Percentiles rank a stretch among this genome's conserved stretches.
Conservation (phyloP, 306 rosid genomes). For the Prunus kanzakura region DNA sequence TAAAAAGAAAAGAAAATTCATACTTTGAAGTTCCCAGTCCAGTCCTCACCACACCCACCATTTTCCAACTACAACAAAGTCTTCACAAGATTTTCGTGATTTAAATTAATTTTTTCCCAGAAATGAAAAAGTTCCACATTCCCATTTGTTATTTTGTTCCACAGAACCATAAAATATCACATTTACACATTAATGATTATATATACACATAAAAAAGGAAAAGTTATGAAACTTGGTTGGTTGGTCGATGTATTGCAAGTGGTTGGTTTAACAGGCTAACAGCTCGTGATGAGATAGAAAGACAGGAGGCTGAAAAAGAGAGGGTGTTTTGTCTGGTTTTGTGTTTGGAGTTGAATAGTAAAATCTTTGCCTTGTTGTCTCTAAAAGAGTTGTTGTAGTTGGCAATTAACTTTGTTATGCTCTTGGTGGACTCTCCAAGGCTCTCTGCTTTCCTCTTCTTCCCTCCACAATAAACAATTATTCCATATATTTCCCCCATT, state of each 20-base stretch:
- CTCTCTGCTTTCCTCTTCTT: conserved; percentile 6
- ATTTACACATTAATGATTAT: neutral
- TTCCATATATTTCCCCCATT: neutral
- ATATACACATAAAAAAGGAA: neutral
- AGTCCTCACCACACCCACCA: neutral
- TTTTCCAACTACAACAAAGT: conserved; percentile 9
- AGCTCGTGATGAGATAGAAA: conserved; percentile 80
- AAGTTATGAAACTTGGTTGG: conserved; percentile 15
- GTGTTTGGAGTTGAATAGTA: conserved; percentile 39
- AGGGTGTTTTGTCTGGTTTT: conserved; percentile 40
- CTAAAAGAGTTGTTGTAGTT: conserved; percentile 18
- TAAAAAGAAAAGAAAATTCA: neutral
- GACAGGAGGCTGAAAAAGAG: conserved; percentile 9
- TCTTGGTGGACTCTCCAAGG: conserved; percentile 40
- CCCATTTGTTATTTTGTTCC: neutral
- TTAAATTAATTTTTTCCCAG: conserved; percentile 17
- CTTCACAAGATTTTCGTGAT: conserved; percentile 26
- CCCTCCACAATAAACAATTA: conserved; percentile 28
- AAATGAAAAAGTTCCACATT: conserved; percentile 23
- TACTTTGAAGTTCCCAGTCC: neutral
- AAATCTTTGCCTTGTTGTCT: conserved; percentile 52
- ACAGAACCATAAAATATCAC: conserved; percentile 34
- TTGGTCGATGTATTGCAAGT: conserved; percentile 48
- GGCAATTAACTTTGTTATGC: conserved; percentile 41
- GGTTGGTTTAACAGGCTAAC: conserved; percentile 32